Percentiles rank a stretch among this genome's conserved stretches.
phyloP scores from a whole-genome alignment of 2,329 filamentous ascomycete species.

The Tolypocladium pustulatum region DNA sequence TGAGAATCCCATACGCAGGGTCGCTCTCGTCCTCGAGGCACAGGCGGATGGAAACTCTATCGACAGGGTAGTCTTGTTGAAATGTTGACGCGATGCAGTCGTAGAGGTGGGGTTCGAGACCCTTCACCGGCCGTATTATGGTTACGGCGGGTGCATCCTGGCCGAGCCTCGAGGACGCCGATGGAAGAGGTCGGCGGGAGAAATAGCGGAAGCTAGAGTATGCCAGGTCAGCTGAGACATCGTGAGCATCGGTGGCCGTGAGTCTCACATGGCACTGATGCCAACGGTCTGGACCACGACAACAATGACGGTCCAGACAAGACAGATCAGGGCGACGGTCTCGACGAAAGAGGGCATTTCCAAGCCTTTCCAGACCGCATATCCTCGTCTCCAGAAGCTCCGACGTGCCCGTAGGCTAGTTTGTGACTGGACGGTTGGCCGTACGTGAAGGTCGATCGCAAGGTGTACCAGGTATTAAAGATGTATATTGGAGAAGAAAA shows the following conservation, averaged over 20 bases:
- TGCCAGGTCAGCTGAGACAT: conserved; percentile 2
- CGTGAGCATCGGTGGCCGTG: not conserved
- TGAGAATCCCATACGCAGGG: conserved; percentile 64
- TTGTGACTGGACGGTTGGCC: not conserved
- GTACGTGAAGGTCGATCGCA: not conserved
- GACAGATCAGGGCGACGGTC: conserved; percentile 33
- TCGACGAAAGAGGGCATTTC: conserved; percentile 21
- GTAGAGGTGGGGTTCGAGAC: conserved; percentile 80
- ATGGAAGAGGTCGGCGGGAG: conserved; percentile 35
- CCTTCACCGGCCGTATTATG: conserved; percentile 86
- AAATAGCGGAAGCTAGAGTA: conserved; percentile 38
- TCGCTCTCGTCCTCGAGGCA: conserved; percentile 70
- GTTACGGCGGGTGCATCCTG: conserved; percentile 67
- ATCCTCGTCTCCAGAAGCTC: not conserved
- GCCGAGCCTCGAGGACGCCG: conserved; percentile 39
- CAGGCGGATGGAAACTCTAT: conserved; percentile 69
- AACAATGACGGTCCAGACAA: conserved; percentile 43
- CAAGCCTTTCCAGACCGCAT: conserved; percentile 3
- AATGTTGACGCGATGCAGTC: conserved; percentile 86
- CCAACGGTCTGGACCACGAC: conserved; percentile 45
- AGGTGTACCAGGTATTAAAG: not conserved
- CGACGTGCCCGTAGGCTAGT: not conserved
- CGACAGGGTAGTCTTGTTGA: conserved; percentile 65
- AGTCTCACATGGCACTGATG: conserved; percentile 41
- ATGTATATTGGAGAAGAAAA: not conserved